Conservation (phyloP, 495 filamentous ascomycete genomes). For the Tetracladium setigerum region DNA sequence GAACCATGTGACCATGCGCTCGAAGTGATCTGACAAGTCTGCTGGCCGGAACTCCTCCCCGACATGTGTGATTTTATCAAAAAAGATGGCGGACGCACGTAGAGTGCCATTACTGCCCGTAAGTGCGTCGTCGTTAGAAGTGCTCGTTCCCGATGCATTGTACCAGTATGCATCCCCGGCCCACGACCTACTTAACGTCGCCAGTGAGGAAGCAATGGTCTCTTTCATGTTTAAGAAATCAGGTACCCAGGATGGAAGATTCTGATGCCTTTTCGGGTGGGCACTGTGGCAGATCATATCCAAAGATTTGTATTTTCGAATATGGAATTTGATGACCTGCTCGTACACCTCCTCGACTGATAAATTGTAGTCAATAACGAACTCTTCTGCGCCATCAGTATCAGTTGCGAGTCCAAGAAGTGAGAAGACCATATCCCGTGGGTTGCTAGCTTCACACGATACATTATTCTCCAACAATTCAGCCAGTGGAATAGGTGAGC, state of each 20-base stretch:
- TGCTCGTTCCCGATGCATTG: background rate
- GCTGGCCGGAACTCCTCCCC: background rate
- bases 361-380: conserved; percentile 5
- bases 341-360: background rate
- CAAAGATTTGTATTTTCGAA: background rate
- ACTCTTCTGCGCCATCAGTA: background rate
- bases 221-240: background rate
- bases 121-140: background rate
- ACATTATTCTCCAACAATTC: conserved; percentile 8
- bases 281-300: conserved; percentile 1
- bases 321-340: background rate
- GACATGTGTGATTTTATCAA: conserved; percentile 2
- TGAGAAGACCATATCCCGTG: conserved; percentile 15
- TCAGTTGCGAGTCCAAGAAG: conserved; percentile 4
- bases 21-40: background rate
- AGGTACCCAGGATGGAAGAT: conserved; percentile 6
- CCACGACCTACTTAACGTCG: background rate
- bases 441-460: conserved; percentile 9
- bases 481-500: conserved; percentile 3
- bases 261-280: background rate
- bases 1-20: background rate
- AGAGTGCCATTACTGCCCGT: background rate
- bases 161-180: background rate
- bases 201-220: background rate
- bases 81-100: background rate